Evolutionary conservation across 2,329 filamentous ascomycete species (phyloP).

Genomic region (Aspergillus amoenus): DNA sequence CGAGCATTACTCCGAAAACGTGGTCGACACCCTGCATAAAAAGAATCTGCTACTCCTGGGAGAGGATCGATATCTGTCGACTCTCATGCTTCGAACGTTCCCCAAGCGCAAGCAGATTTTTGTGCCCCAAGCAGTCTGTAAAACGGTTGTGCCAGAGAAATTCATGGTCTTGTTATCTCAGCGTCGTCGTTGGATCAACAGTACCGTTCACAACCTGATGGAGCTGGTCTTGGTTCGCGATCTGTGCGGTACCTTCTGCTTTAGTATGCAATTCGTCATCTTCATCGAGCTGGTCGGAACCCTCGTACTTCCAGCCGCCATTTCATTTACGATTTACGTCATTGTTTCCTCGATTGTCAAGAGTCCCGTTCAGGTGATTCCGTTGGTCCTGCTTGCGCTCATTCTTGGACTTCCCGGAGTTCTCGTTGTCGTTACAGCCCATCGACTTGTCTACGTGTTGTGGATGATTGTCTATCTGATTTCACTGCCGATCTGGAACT

Average conservation of each 20-base stretch:
- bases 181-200: constrained; percentile 98
- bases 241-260: constrained; percentile 97
- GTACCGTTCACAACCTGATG: constrained; percentile 97
- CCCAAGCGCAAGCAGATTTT: constrained; percentile 99
- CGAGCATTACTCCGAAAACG: constrained; percentile 98
- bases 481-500: constrained; percentile 96
- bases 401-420: constrained; percentile 92
- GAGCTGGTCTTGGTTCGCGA: constrained; percentile 93
- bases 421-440: constrained; percentile 88
- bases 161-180: constrained; percentile 94
- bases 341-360: constrained; percentile 82
- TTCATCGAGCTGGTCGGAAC: constrained; percentile 95
- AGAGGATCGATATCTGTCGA: constrained; percentile 93
- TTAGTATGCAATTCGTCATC: constrained; percentile 99
- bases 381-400: constrained; percentile 80
- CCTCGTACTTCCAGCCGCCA: constrained; percentile 89
- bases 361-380: constrained; percentile 78
- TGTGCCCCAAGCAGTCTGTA: constrained; percentile 97
- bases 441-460: constrained; percentile 84
- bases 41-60: constrained; percentile 91
- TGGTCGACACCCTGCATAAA: constrained; percentile 96
- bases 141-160: constrained; percentile 90
- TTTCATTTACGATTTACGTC: constrained; percentile 95
- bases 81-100: constrained; percentile 97
- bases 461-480: constrained; percentile 98